Evolutionary conservation across 192 early-diverging fungal genomes (phyloP).

Genomic region (Coemansia sp.): DNA sequence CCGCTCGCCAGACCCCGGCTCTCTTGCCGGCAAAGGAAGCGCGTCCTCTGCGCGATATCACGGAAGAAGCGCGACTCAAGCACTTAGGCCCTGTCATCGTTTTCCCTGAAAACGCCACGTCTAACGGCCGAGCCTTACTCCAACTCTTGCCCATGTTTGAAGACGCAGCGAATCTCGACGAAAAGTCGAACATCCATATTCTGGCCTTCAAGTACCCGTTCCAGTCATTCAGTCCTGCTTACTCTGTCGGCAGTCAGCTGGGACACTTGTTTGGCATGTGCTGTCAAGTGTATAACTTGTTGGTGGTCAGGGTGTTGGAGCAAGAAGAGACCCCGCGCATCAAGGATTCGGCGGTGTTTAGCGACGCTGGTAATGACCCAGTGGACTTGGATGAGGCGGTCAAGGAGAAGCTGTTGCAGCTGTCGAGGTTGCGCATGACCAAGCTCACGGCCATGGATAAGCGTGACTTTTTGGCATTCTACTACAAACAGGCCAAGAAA

Average conservation of each 20-base stretch:
- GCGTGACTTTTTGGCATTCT: constrained; percentile 75
- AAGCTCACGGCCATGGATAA: constrained; percentile 70
- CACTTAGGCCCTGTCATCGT: constrained; percentile 40
- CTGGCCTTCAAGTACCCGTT: constrained; percentile 48
- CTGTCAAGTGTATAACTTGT: constrained; percentile 58
- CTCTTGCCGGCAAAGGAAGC: constrained; percentile 37
- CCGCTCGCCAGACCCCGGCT: constrained; percentile 33
- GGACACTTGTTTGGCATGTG: constrained; percentile 65
- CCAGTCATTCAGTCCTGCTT: constrained; percentile 30
- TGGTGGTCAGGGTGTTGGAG: constrained; percentile 60
- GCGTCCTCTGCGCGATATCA: constrained; percentile 29
- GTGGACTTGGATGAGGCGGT: constrained; percentile 61
- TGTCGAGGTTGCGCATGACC: constrained; percentile 70
- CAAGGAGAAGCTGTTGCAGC: constrained; percentile 57
- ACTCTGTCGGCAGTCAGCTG: constrained; percentile 58
- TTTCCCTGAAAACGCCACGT: constrained; percentile 68
- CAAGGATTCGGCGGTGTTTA: constrained; percentile 60
- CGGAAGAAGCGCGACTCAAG: constrained; percentile 30
- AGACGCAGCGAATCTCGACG: constrained; percentile 59
- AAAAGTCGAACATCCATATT: constrained; percentile 61
- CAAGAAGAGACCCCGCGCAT: constrained; percentile 59
- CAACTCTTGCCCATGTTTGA: constrained; percentile 76
- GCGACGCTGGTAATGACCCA: constrained; percentile 26
- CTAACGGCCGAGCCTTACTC: constrained; percentile 83
- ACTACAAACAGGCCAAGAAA: constrained; percentile 34